These are phyloP conservation scores for Trichophyton schoenleinii DNA, from an alignment of 2,329 filamentous ascomycete species.

Conservation along the genomic window DNA sequence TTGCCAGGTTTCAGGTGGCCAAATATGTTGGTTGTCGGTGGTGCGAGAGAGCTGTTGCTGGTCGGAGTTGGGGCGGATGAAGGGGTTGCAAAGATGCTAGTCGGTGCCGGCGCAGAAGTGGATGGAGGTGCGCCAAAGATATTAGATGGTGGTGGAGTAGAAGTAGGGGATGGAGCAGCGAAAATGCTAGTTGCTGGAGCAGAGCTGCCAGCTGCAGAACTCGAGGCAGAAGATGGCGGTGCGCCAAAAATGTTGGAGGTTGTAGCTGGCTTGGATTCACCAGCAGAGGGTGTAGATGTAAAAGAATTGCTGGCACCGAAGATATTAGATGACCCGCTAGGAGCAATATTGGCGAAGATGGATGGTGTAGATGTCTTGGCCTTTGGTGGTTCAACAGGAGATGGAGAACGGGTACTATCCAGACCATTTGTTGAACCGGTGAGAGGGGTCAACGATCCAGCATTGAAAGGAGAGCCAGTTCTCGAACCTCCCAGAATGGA, in stretches of 20 bases:
- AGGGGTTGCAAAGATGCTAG: neutral
- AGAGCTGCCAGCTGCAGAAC: neutral
- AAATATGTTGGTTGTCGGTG: constrained; percentile 7
- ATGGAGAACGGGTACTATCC: constrained; percentile 16
- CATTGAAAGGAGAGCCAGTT: constrained; percentile 19
- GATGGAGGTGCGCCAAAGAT: neutral
- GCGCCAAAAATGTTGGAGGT: constrained; percentile 6
- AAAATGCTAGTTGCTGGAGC: constrained; percentile 1
- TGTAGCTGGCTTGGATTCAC: neutral
- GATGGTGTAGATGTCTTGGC: constrained; percentile 3
- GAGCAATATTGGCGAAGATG: neutral
- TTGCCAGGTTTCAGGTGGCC: neutral
- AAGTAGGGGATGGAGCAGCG: neutral
- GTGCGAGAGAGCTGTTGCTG: neutral
- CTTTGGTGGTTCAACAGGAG: constrained; percentile 5
- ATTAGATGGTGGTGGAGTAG: constrained; percentile 5
- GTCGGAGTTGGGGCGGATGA: too few relatives aligned
- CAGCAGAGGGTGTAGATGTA: constrained; percentile 2
- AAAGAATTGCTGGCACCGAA: neutral
- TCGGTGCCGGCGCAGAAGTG: neutral
- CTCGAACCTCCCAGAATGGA: constrained; percentile 18
- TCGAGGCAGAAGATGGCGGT: neutral
- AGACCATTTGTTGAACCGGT: constrained; percentile 6
- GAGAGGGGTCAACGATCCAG: constrained; percentile 15
- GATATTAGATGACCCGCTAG: neutral